These are phyloP conservation scores for Trichosanthes truncata DNA, from an alignment of 306 rosid species.

Conservation along the genomic window DNA sequence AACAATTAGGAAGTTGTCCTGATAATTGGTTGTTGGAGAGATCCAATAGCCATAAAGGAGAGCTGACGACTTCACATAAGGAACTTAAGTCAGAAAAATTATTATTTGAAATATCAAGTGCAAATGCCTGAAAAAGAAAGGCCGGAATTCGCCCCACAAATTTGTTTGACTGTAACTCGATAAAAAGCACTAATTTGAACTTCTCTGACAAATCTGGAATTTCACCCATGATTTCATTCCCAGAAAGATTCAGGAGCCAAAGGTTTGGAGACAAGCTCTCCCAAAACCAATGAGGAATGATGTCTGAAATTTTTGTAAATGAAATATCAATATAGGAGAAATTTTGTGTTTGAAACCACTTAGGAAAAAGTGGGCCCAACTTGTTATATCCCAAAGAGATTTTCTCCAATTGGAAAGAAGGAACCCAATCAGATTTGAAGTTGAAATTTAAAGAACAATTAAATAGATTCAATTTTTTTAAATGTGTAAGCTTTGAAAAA, in stretches of 20 bases:
- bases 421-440: neutral
- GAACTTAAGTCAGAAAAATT: neutral
- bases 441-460: neutral
- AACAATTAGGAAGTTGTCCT: neutral
- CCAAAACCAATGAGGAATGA: neutral
- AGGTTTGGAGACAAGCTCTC: neutral
- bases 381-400: neutral
- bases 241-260: neutral
- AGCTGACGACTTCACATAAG: neutral
- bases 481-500: no score
- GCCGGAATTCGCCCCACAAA: neutral
- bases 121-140: no score
- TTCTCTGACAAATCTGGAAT: no score
- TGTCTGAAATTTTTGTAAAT: neutral
- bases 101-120: neutral
- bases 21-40: neutral
- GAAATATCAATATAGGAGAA: neutral
- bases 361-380: neutral
- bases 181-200: no score
- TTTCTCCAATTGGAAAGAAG: neutral
- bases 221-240: neutral
- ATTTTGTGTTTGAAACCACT: neutral
- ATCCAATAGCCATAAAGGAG: neutral
- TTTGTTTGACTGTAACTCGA: neutral
- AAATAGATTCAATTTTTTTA: no score